Conservation (phyloP, 306 rosid species). For the Rosa persica region DNA sequence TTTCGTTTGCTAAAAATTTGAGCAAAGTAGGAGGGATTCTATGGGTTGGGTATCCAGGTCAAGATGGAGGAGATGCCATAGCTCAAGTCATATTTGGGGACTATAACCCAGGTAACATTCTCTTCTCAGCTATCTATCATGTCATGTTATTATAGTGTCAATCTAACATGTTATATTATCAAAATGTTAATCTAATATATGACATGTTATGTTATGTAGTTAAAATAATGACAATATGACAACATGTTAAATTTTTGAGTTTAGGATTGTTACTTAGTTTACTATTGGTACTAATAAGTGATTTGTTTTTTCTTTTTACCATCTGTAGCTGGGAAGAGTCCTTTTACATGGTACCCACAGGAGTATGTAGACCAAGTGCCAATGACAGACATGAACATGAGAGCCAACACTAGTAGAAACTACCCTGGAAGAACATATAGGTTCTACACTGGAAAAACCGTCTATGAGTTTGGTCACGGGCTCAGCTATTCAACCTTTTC, state of each 20-base stretch:
- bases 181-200: neutral
- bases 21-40: slow-evolving; percentile 51
- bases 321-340: slow-evolving; percentile 58
- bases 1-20: slow-evolving; percentile 53
- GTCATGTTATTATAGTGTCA: neutral
- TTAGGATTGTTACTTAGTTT: neutral
- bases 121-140: neutral
- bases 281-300: neutral
- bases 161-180: neutral
- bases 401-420: slow-evolving; percentile 52
- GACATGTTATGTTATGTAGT: too few species aligned
- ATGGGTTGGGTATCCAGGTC: slow-evolving; percentile 82
- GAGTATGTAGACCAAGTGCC: slow-evolving; percentile 62
- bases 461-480: slow-evolving; percentile 69
- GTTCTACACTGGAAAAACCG: slow-evolving; percentile 52
- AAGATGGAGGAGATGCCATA: slow-evolving; percentile 73
- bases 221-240: neutral
- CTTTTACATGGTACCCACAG: slow-evolving; percentile 79
- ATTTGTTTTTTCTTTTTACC: neutral
- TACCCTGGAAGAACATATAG: slow-evolving; percentile 74
- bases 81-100: slow-evolving; percentile 75
- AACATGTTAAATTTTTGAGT: neutral
- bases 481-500: slow-evolving; percentile 63
- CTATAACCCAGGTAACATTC: slow-evolving; percentile 51
- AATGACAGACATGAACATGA: slow-evolving; percentile 83